A percentile compares a stretch with the other conserved stretches of the same genome.
phyloP scores from a whole-genome alignment of 1,284 basidiomycete genomes.

The Cutaneotrichosporon cavernicola region DNA sequence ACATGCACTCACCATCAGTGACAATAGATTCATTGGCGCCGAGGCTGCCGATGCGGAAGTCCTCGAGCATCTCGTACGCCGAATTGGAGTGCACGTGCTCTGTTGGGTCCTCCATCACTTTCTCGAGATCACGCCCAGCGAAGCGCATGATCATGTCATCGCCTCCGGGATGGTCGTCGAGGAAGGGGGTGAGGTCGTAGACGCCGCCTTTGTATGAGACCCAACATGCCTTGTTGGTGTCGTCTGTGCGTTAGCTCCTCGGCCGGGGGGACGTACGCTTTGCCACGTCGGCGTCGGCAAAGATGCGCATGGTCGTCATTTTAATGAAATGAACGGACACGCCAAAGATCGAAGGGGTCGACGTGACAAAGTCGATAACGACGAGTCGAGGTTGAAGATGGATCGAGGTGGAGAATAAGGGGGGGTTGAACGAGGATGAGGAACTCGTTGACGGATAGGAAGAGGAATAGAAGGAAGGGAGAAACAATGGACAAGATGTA shows the following conservation, averaged over 20 bases:
- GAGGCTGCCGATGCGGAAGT: constrained; percentile 77
- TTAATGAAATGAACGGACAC: constrained; percentile 1
- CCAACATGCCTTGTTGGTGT: constrained; percentile 41
- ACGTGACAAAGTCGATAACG: neutral
- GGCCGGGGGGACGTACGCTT: constrained; percentile 36
- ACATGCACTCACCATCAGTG: constrained; percentile 64
- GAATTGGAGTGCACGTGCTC: constrained; percentile 91
- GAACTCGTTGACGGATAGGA: neutral
- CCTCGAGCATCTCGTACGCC: constrained; percentile 88
- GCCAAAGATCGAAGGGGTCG: neutral
- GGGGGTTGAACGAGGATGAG: neutral
- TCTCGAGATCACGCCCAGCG: constrained; percentile 79
- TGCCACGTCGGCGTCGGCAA: constrained; percentile 43
- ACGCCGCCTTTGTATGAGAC: constrained; percentile 55
- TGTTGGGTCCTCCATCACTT: constrained; percentile 75
- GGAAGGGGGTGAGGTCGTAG: constrained; percentile 57
- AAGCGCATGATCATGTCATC: constrained; percentile 60
- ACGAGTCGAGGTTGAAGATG: neutral
- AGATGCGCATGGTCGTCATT: constrained; percentile 30
- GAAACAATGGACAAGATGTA: neutral
- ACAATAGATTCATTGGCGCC: constrained; percentile 74
- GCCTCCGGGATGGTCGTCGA: constrained; percentile 57
- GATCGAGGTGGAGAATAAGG: neutral
- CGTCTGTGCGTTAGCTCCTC: constrained; percentile 33
- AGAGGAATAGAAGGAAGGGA: neutral